These are phyloP conservation scores for Cordia subcordata DNA, from an alignment of 257 asterid species.

Conservation along the genomic window DNA sequence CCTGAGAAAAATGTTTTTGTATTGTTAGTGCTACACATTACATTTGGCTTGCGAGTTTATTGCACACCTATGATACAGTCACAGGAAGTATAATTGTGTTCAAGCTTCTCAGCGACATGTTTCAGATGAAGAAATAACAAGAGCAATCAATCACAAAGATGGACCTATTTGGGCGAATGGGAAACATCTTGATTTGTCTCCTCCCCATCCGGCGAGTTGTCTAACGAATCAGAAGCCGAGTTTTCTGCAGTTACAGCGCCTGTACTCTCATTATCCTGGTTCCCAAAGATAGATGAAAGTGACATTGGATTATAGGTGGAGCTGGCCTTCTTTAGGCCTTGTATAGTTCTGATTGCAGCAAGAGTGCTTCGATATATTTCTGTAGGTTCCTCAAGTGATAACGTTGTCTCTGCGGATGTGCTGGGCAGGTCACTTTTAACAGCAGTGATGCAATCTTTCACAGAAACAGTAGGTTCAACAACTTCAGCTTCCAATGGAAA, in stretches of 20 bases:
- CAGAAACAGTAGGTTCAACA: conserved; percentile 40
- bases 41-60: background rate
- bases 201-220: conserved; percentile 28
- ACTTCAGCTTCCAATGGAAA: conserved; percentile 77
- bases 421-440: conserved; percentile 17
- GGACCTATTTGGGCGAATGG: conserved; percentile 23
- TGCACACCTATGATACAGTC: background rate
- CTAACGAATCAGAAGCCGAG: conserved; percentile 43
- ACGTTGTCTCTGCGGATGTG: conserved; percentile 25
- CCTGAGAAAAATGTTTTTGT: no score
- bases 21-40: no score
- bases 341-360: conserved; percentile 70
- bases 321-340: conserved; percentile 62
- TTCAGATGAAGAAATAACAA: background rate
- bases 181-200: conserved; percentile 31
- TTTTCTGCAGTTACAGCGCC: conserved; percentile 61
- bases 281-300: conserved; percentile 50
- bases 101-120: background rate
- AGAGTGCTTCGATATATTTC: conserved; percentile 62
- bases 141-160: background rate
- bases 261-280: conserved; percentile 34
- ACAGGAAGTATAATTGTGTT: conserved; percentile 2
- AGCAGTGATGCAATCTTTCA: conserved; percentile 14
- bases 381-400: conserved; percentile 46
- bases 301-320: conserved; percentile 71